Base-by-base conservation (phyloP, 805 yeast species). In the Wilhelminamyces savonicus region DNA sequence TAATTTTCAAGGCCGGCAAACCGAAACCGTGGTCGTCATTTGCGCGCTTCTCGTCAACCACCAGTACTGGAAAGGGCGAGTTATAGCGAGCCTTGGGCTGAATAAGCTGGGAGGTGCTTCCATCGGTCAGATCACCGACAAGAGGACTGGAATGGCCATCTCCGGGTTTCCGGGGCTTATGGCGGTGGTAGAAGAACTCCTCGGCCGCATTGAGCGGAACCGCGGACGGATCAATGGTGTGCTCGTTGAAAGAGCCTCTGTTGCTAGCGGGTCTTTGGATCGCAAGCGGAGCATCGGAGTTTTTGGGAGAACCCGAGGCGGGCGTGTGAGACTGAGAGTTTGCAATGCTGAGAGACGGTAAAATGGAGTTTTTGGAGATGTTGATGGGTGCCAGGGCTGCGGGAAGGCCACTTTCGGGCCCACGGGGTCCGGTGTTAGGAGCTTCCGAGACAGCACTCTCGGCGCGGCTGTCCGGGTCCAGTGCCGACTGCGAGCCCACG, bases 121-220 rank as follows among this genome's bases (percentile, higher is more conserved):
- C 50, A 11, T 54, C 63, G 23, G 37, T 33, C 18, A 48, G 18
- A 22, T 41, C 53, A 29, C 54, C 59, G 15, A 56, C 13, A 2
- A 39, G 23, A 10, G 18, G 28, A 3, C 27, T 23, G 13, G 22
- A 29, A 9, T 31, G 19, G 34, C 27, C 13, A 30, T 24, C 26
- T 28, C 30, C 21, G 36, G 16, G 13, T 39, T 19, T 60, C 27
- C 58, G 29, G 50, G 52, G 28, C 56, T 52, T 37, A 14, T 42
- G 36, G 33, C 41, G 33, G 16, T 42, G 44, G 33, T 63, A 62
- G 44, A 76, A 75, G 43, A 74, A 74, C 25, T 73, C 78, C 40
- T 74, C 75, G 2, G 71, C 73, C 1, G 79, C 65, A 8, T 56
- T 51, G n/a, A 41, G 39, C 17, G 31, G 32, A 40, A 37, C 14